A percentile compares a stretch with the other conserved stretches of the same genome.
Conservation (phyloP, 768 basidiomycete genomes). For the Mycena albidolilacea region DNA sequence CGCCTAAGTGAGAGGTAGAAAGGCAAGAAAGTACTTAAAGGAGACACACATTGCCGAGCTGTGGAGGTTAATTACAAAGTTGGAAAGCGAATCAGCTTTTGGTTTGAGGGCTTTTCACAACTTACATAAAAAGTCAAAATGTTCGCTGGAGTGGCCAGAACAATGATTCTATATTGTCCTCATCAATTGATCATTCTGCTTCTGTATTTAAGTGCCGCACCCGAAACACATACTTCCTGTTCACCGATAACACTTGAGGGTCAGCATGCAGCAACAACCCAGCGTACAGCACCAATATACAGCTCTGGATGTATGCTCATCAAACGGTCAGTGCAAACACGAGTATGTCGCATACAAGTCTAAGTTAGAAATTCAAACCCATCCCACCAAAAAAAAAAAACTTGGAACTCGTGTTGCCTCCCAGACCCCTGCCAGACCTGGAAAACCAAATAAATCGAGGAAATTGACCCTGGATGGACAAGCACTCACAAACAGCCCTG, state of each 20-base stretch:
- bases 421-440: background rate
- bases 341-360: background rate
- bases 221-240: constrained; percentile 5
- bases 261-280: background rate
- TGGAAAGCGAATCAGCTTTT: background rate
- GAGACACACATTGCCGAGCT: constrained; percentile 4
- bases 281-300: background rate
- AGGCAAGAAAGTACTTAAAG: background rate
- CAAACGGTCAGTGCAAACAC: background rate
- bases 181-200: background rate
- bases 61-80: background rate
- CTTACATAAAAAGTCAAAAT: constrained; percentile 1
- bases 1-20: background rate
- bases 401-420: background rate
- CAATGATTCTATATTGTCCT: background rate
- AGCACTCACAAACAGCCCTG: background rate
- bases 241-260: background rate
- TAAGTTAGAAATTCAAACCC: background rate
- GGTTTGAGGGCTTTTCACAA: background rate
- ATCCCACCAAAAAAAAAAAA: background rate
- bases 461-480: background rate
- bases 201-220: background rate
- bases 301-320: background rate
- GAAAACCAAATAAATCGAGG: background rate
- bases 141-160: background rate